Evolutionary conservation across 768 basidiomycete genomes (phyloP), one percentile per base, ranked within the genome.

Genomic region (Podaxis rugospora): DNA sequence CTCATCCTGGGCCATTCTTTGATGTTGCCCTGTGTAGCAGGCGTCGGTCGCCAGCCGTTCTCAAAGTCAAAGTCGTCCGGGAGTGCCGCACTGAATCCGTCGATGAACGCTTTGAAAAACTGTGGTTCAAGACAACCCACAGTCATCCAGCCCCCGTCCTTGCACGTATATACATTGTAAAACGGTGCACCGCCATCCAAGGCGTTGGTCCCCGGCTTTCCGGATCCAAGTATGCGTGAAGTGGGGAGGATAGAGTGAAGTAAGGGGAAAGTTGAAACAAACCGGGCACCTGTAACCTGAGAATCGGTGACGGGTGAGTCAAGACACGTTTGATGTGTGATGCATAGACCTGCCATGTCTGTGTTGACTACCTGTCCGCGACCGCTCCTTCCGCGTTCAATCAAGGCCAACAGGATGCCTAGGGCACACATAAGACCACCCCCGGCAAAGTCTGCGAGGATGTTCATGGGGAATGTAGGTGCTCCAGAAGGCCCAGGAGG

Each of bases 381-480:
- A 3, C 87, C 87, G 65, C 80, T 90, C 62, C 71, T 80, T 27
- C 73, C 75, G 50, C 90, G 82, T 64, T 91, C 88, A 35, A 91
- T 67, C 11, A 94, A 75, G 0, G 92, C 92, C 5, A 92, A 77
- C 10, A 94, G 78, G 55, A 93, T 85, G 4, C 91, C 90, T 25
- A 84, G 70, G 0, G 81, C 89, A 63, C 88, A 91, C 63, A 84
- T 80, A 28, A 91, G 70, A 5, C 91, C 90, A 4, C 92, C 92
- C 2, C 90, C 92, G 0, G 88, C 92, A 71, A 93, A 93, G 67
- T 93, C 92, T 10, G 86, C 90, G 4, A 93, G 77, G 13, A 93
- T 68, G 66, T 94, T 93, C 44, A 89, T 70, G 6, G 92, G 92
- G 60, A 88, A 89, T 37, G 71, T 73, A 0, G 92, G 92, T 64